phyloP scores from a whole-genome alignment of 2,329 filamentous ascomycete genomes.

The Colletotrichum tropicale region DNA sequence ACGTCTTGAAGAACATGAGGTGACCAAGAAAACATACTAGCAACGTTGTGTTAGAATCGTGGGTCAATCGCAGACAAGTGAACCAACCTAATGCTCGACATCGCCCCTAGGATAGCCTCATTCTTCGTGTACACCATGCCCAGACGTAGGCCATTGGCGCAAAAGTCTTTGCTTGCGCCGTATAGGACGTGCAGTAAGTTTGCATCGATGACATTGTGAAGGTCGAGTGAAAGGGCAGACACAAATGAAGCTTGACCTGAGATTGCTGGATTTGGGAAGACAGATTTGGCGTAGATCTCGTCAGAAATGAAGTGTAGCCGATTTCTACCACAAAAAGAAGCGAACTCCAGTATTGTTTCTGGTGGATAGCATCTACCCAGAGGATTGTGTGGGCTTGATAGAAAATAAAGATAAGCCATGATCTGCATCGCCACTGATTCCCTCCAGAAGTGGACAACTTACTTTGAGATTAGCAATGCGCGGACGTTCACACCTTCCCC shows the following conservation, averaged over 20 bases:
- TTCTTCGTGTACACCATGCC: conserved; percentile 32
- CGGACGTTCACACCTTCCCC: conserved; percentile 1
- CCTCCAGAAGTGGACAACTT: not conserved
- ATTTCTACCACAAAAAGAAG: conserved; percentile 44
- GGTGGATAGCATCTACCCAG: conserved; percentile 30
- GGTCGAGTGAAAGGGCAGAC: conserved; percentile 38
- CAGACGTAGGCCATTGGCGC: conserved; percentile 46
- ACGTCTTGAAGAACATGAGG: conserved; percentile 14
- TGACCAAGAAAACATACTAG: conserved; percentile 15
- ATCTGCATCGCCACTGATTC: not conserved
- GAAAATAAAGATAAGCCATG: not conserved
- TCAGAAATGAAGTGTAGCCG: conserved; percentile 49
- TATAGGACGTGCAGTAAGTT: conserved; percentile 44
- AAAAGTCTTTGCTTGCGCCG: conserved; percentile 39
- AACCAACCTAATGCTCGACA: conserved; percentile 4
- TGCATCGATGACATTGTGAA: conserved; percentile 36
- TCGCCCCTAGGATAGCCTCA: not conserved
- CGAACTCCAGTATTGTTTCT: conserved; percentile 30
- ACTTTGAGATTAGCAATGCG: conserved; percentile 21
- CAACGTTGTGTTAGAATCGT: not conserved
- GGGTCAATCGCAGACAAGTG: not conserved
- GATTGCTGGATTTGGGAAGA: conserved; percentile 40
- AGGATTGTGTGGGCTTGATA: conserved; percentile 33
- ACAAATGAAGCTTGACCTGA: conserved; percentile 31
- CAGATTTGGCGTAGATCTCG: conserved; percentile 52